A percentile compares a stretch with the other conserved stretches of the same genome.
Conservation (phyloP, 2,329 filamentous ascomycete genomes). For the Microdochium trichocladiopsis region DNA sequence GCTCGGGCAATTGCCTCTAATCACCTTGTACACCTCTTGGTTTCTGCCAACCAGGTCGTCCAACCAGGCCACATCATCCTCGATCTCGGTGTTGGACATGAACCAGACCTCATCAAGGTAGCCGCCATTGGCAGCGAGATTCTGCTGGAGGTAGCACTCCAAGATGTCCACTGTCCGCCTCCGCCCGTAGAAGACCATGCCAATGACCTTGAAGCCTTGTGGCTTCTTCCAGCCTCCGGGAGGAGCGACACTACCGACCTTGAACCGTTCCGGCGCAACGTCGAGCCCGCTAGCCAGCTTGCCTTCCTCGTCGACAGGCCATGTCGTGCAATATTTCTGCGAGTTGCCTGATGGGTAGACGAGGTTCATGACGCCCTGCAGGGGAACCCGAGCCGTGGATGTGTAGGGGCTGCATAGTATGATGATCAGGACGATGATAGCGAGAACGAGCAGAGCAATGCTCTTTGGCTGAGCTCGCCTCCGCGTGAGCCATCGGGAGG, state of each 20-base stretch:
- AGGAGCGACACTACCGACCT: slow-evolving; percentile 15
- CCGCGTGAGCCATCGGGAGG: no score
- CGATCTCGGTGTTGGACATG: slow-evolving; percentile 30
- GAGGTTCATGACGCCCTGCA: slow-evolving; percentile 1
- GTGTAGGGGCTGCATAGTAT: background rate
- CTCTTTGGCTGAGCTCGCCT: no score
- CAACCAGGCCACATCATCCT: slow-evolving; percentile 29
- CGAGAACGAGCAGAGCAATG: no score
- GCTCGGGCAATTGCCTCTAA: slow-evolving; percentile 20
- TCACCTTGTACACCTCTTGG: slow-evolving; percentile 27
- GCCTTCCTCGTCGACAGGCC: slow-evolving; percentile 15
- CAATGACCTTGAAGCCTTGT: slow-evolving; percentile 28
- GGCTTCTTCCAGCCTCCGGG: slow-evolving; percentile 20
- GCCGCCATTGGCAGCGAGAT: slow-evolving; percentile 34
- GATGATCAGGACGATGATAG: no score
- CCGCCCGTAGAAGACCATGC: slow-evolving; percentile 37
- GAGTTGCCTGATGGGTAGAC: slow-evolving; percentile 2
- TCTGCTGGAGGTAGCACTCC: slow-evolving; percentile 37
- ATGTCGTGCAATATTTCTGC: slow-evolving; percentile 17
- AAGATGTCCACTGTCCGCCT: slow-evolving; percentile 34
- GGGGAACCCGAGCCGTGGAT: background rate
- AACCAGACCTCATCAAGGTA: slow-evolving; percentile 37
- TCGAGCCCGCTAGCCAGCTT: slow-evolving; percentile 9
- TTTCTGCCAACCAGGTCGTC: slow-evolving; percentile 24
- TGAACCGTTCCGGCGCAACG: slow-evolving; percentile 6